Evolutionary conservation across 2,329 filamentous ascomycete genomes (phyloP), one percentile per base, ranked within the genome.

Genomic region (Hymenoscyphus fructigenus): DNA sequence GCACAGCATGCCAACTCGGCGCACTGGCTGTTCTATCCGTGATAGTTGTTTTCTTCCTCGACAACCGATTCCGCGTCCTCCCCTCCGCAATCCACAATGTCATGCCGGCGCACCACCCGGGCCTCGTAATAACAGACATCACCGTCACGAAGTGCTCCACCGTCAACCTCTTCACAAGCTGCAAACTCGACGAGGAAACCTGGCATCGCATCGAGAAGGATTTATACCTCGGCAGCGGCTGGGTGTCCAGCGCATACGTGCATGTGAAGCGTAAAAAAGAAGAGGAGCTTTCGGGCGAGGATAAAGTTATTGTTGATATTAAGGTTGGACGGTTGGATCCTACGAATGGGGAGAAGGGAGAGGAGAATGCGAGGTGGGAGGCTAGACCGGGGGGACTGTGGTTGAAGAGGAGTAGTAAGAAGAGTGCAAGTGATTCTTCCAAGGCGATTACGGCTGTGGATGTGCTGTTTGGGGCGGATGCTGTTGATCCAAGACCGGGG

Each of bases 401-500:
- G 89, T 77, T 92, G 66, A 85, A 89, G 75, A 66, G 75, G 38
- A 72, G 70, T 32, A 68, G 71, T 36, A 73, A 73, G 57, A 80
- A 86, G 62, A 85, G 84, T n/a, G 82, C 84, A 36, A 84, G 82
- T 64, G 75, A 76, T 68, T 74, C 71, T 12, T 50, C 72, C 5
- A 65, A 74, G 44, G 85, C 85, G 0, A 80, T 92, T 44, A 92
- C 89, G 0, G 86, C 86, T 4, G 81, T 91, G 2, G 89, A 92
- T 76, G 82, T 92, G 3, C 76, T 92, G 15, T 91, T 91, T 73
- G 87, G 88, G 29, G 81, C 87, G 7, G 88, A 91, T 78, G 94
- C 93, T 10, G 91, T 93, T 36, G 95, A 99, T 75, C 93, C 92
- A 5, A 87, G 95, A 64, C 85, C 88, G 1, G 91, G 91, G 34